These are phyloP conservation scores for Corinectria fuckeliana DNA, from an alignment of 2,329 filamentous ascomycete species.

Conservation along the genomic window DNA sequence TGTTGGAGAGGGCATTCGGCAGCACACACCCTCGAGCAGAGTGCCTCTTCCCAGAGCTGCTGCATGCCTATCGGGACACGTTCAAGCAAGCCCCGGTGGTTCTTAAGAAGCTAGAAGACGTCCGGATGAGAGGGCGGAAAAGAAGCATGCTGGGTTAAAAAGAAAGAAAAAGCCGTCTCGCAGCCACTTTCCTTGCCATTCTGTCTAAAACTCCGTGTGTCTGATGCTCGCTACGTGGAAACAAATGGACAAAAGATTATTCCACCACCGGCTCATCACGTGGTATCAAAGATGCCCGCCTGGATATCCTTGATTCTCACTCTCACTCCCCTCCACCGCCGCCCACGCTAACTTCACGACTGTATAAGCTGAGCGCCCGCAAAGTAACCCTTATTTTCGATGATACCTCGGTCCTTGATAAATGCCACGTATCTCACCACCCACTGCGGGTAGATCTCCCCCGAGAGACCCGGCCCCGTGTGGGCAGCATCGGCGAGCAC, in stretches of 20 bases:
- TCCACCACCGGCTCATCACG: conserved; percentile 18
- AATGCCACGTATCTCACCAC: conserved; percentile 98
- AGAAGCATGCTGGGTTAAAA: conserved; percentile 89
- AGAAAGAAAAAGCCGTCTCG: conserved; percentile 27
- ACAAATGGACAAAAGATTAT: conserved; percentile 28
- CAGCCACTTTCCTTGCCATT: conserved; percentile 36
- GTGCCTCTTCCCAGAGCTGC: conserved; percentile 73
- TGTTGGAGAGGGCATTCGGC: conserved; percentile 90
- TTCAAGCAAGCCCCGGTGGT: conserved; percentile 79
- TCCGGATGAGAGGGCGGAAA: conserved; percentile 92
- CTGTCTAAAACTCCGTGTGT: conserved; percentile 40
- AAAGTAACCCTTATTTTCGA: conserved; percentile 99
- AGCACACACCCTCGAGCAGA: conserved; percentile 93
- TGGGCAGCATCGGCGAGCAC: conserved; percentile 70
- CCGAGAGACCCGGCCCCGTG: conserved; percentile 65
- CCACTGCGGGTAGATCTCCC: conserved; percentile 87
- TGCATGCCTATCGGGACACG: conserved; percentile 74
- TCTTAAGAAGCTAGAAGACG: conserved; percentile 85
- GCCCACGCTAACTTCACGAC: conserved; percentile 25
- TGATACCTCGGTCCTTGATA: conserved; percentile 89
- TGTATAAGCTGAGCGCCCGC: conserved; percentile 76
- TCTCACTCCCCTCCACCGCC: background rate
- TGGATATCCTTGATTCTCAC: conserved; percentile 3
- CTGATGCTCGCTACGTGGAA: conserved; percentile 44
- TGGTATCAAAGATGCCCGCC: conserved; percentile 22